phyloP scores from a whole-genome alignment of 345 rosid genomes.

The Pugionium dolabratum region DNA sequence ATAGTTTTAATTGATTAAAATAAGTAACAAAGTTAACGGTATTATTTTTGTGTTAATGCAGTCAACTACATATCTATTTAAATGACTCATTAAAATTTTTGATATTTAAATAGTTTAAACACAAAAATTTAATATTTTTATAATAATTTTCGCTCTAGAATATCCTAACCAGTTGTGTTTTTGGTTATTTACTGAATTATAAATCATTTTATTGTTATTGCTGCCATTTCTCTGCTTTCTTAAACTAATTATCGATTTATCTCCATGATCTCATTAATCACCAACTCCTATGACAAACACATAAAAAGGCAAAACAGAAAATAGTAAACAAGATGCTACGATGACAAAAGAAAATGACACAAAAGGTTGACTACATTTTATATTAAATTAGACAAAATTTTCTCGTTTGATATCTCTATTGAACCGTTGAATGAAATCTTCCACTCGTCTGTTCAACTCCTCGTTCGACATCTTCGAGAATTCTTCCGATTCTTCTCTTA shows the following conservation, averaged over 20 bases:
- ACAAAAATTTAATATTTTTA: no score
- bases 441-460: constrained; percentile 71
- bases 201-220: no score
- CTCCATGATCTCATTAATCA: constrained; percentile 25
- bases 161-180: no score
- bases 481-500: constrained; percentile 48
- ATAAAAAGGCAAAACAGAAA: background rate
- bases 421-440: constrained; percentile 69
- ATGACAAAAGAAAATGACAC: constrained; percentile 10
- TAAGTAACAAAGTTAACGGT: no score
- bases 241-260: background rate
- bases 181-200: no score
- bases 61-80: no score
- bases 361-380: constrained; percentile 16
- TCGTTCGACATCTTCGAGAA: constrained; percentile 67
- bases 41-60: no score
- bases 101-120: no score
- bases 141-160: no score
- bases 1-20: no score
- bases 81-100: no score
- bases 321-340: constrained; percentile 16
- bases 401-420: constrained; percentile 64
- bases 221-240: no score
- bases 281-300: constrained; percentile 35
- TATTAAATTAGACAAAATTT: constrained; percentile 22